Evolutionary conservation across 2,329 filamentous ascomycete species (phyloP), one percentile per base, ranked within the genome.

Genomic region (Calonectria ilicicola): DNA sequence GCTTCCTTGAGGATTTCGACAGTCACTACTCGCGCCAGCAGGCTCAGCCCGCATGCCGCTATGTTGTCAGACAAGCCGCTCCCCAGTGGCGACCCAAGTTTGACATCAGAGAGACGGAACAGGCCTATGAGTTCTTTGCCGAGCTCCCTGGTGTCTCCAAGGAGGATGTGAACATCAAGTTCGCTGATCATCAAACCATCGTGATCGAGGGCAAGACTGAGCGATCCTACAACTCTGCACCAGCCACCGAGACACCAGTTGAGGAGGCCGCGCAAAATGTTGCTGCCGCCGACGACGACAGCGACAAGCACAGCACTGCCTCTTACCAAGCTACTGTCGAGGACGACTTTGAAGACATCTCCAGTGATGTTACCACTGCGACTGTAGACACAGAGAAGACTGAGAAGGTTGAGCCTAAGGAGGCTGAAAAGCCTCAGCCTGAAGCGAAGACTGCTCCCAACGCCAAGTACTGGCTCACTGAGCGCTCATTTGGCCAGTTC

Each of bases 101-200:
- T 81, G 94, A 96, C 79, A 88, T 96, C 74, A 92, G 90, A 82
- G 94, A 97, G 86, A 90, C 89, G 17, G 89, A 89, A 72, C 85
- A 91, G 10, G 82, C 86, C 75, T 96, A 95, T 81, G 92, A 96
- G 84, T 92, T 96, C 23, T 91, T 96, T 78, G 94, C 94, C 79
- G 94, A 96, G 84, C 90, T 96, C 7, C 92, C 94, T 0, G 94
- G 94, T 67, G 87, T 95, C 77, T 89, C 90, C 75, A 93, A 94
- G 85, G 91, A 94, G 78, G 87, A 95, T 80, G 87, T 96, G 80
- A 86, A 89, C 81, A 93, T 96, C 81, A 94, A 96, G 81, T 96
- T 96, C 87, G 92, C 91, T 72, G 94, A 96, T 81, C 87, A 89
- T 44, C 92, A 94, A 84, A 95, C 93, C 21, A 86, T 96, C 47